Evolutionary conservation across 2,329 filamentous ascomycete species (phyloP), one percentile per base, ranked within the genome.

Genomic region (Fusarium irregulare): DNA sequence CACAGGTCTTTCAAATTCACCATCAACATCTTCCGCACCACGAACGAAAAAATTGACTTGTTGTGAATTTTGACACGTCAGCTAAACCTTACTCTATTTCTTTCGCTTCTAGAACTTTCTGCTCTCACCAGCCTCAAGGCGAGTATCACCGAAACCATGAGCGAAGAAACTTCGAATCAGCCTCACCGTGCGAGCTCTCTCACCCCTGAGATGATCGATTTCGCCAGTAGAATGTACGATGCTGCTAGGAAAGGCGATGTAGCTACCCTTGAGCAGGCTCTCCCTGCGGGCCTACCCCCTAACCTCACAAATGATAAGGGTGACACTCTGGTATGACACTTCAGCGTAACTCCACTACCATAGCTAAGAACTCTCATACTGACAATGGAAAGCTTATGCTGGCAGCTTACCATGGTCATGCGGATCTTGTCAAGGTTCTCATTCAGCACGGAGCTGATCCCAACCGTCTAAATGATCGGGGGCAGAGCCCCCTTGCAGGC

Each of bases 231-330:
- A 68, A 86, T 93, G 80, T 93, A 91, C 80, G 86, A 92, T 71
- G 85, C 89, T 28, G 90, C 91, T 3, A 85, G 91, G 32, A 76
- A 79, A 23, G 91, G 91, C 58, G 81, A 90, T 50, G 81, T 86
- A 4, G 76, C 85, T 7, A 78, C 88, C 14, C 87, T 93, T n/a
- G 76, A 84, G 44, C 86, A 90, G 77, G 91, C 91, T 49, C 78
- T 93, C 40, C 82, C 84, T 3, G 88, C 87, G 3, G 91, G 91
- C 2, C 81, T 93, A 27, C 91, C 91, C 1, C 82, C 87, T 3
- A 93, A 92, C 73, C 82, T 93, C 78, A 92, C 90, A 23, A 93
- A 93, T 73, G 86, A 91, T 51, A 90, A 91, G 68, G 91, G 91
- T 50, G 91, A 93, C 76, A 92, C 87, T n/a, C 78, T 93, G 64